These are phyloP conservation scores for Vitis hybrid DNA, from an alignment of 177 flowering plant species.

Conservation along the genomic window DNA sequence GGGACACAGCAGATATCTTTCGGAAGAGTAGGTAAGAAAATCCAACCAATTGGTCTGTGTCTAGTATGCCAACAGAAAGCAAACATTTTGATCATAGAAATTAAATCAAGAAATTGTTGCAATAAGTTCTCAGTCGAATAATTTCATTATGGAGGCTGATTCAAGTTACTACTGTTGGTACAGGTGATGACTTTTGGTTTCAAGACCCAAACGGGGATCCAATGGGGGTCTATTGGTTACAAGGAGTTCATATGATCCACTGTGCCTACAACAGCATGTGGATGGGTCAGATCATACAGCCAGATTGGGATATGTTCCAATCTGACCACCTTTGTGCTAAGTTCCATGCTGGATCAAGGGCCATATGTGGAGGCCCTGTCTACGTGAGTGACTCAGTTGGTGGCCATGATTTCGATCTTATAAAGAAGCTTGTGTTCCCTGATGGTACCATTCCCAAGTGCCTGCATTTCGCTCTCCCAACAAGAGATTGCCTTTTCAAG, in stretches of 20 bases:
- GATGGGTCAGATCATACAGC: slow-evolving; percentile 91
- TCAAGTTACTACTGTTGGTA: background rate
- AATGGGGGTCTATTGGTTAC: slow-evolving; percentile 86
- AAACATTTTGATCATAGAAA: too few relatives aligned
- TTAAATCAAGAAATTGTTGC: too few relatives aligned
- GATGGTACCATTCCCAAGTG: slow-evolving; percentile 87
- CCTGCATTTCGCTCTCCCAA: slow-evolving; percentile 74
- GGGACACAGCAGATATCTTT: slow-evolving; percentile 74
- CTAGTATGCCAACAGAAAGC: background rate
- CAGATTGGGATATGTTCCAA: slow-evolving; percentile 98
- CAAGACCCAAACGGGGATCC: slow-evolving; percentile 94
- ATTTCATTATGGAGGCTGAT: too few relatives aligned
- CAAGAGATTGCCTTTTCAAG: slow-evolving; percentile 76
- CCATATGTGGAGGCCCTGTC: slow-evolving; percentile 85
- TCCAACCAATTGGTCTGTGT: background rate
- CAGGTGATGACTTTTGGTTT: slow-evolving; percentile 97
- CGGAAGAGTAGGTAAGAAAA: slow-evolving; percentile 77
- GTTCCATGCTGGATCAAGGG: slow-evolving; percentile 83
- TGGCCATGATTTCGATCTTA: slow-evolving; percentile 72
- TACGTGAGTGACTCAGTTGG: slow-evolving; percentile 80
- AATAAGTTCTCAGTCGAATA: too few relatives aligned
- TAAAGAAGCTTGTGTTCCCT: slow-evolving; percentile 69
- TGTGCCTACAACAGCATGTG: slow-evolving; percentile 91
- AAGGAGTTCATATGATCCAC: slow-evolving; percentile 92
- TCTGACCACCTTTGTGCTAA: slow-evolving; percentile 77